Evolutionary conservation across 2,329 filamentous ascomycete species (phyloP).

Genomic region (Pseudopyricularia javanii): DNA sequence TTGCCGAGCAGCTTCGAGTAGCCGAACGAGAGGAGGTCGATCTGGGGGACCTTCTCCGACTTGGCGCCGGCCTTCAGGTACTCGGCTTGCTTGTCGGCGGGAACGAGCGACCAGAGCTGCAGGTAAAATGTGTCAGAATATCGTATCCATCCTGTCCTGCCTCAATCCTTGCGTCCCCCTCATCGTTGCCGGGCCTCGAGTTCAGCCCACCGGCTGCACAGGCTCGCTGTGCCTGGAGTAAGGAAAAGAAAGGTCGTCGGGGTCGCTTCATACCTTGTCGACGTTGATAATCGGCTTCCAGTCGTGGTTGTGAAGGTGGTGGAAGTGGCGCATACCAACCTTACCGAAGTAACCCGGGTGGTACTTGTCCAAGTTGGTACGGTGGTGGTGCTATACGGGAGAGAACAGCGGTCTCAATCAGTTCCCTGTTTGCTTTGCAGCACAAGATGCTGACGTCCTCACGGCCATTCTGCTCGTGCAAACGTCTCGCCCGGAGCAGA

Average conservation of each 20-base stretch:
- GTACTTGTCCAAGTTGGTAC: constrained; percentile 77
- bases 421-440: neutral
- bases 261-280: constrained; percentile 62
- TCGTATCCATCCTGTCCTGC: neutral
- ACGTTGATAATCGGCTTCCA: constrained; percentile 99
- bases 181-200: neutral
- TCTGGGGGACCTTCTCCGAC: constrained; percentile 87
- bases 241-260: neutral
- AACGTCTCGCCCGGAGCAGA: neutral
- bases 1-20: constrained; percentile 99
- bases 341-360: constrained; percentile 99
- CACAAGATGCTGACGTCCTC: neutral
- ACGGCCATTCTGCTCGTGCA: constrained; percentile 4
- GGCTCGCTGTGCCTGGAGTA: neutral
- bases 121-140: neutral
- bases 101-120: constrained; percentile 91
- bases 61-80: constrained; percentile 64
- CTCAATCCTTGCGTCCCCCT: neutral
- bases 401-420: constrained; percentile 6
- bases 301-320: constrained; percentile 89
- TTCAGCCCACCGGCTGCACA: neutral
- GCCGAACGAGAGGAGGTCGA: constrained; percentile 93
- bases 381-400: constrained; percentile 68
- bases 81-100: constrained; percentile 81
- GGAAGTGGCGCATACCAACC: constrained; percentile 92